Base-by-base conservation (phyloP, 2,329 filamentous ascomycete species). In the Colletotrichum plurivorum region DNA sequence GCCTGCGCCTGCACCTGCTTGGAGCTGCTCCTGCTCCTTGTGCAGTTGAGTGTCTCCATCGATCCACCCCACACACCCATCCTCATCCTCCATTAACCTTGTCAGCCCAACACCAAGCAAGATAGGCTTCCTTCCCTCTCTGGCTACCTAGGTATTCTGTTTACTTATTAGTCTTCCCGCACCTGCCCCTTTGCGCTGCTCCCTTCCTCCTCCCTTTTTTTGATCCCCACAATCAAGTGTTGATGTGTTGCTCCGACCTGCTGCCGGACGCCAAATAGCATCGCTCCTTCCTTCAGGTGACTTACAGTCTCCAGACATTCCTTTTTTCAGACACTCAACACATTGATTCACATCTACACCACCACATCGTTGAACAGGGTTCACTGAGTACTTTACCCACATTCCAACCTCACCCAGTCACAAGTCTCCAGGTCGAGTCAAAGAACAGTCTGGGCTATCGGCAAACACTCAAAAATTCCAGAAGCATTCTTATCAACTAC, bases 221-320 rank as follows among this genome's bases (percentile, higher is more conserved):
- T 22, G 39, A 36, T 31, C 63, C 9, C 22, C 46, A 63, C 48
- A n/a, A 55, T 20, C 57, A 53, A 68, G 59, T 58, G 57, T 70
- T 59, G 46, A 62, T 45, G 27, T 58, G 55, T 36, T 41, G 36
- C 20, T 63, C 46, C 57, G 48, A 63, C 46, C 31, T 59, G 31
- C 31, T 36, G 57, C 64, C 27, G 64, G 67, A 25, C 25, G 36
- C 36, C 31, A 13, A 70, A 62, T 69, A 68, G 63, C 68, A 68
- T 66, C 62, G 53, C 57, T 64, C 41, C 55, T 72, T 66, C 53
- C 63, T 70, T 22, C 53, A 25, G 58, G 57, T 67, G 67, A 70
- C 67, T 67, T 63, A 39, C 48, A 43, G 68, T 70, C 68, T 49
- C 67, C 56, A 71, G 66, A 61, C 71, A 60, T 71, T 72, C 71